phyloP scores from a whole-genome alignment of 2,329 filamentous ascomycete genomes.

The Pseudocercospora ulei region DNA sequence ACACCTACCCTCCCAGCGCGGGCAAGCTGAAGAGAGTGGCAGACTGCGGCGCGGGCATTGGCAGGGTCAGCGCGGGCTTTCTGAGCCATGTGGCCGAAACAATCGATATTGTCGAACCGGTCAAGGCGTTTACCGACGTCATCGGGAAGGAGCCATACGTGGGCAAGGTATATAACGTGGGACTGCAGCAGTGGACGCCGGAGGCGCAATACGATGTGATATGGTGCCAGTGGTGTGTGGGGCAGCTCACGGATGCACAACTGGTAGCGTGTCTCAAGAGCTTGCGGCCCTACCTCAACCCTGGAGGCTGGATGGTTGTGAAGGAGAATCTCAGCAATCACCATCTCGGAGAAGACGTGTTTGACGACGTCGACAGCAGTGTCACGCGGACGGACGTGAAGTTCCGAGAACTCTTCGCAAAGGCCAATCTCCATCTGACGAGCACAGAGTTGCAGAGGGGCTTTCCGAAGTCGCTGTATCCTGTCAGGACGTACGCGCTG shows the following conservation, averaged over 20 bases:
- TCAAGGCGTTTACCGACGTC: constrained; percentile 64
- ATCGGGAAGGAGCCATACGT: constrained; percentile 45
- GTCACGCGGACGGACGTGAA: constrained; percentile 68
- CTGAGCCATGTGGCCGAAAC: constrained; percentile 58
- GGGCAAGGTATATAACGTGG: constrained; percentile 60
- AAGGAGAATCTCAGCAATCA: constrained; percentile 68
- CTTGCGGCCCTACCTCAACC: constrained; percentile 46
- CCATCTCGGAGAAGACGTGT: constrained; percentile 52
- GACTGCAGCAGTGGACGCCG: constrained; percentile 61
- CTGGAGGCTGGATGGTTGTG: constrained; percentile 53
- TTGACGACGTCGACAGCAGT: constrained; percentile 64
- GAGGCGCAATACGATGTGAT: constrained; percentile 60
- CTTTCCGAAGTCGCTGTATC: constrained; percentile 59
- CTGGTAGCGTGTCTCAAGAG: constrained; percentile 56
- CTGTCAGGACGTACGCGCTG: constrained; percentile 70
- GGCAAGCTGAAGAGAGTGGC: constrained; percentile 39
- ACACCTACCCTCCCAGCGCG: constrained; percentile 21
- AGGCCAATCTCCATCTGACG: constrained; percentile 59
- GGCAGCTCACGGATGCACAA: constrained; percentile 67
- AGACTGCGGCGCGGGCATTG: constrained; percentile 63
- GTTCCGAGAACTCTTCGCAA: constrained; percentile 58
- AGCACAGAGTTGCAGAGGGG: constrained; percentile 63
- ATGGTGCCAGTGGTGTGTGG: constrained; percentile 86
- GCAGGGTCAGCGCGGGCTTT: constrained; percentile 68
- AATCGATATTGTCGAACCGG: constrained; percentile 78